Percentiles rank a stretch among this genome's conserved stretches.
Evolutionary conservation across 164 flowering plant species (phyloP).

Genomic region (Vitis rupestris): DNA sequence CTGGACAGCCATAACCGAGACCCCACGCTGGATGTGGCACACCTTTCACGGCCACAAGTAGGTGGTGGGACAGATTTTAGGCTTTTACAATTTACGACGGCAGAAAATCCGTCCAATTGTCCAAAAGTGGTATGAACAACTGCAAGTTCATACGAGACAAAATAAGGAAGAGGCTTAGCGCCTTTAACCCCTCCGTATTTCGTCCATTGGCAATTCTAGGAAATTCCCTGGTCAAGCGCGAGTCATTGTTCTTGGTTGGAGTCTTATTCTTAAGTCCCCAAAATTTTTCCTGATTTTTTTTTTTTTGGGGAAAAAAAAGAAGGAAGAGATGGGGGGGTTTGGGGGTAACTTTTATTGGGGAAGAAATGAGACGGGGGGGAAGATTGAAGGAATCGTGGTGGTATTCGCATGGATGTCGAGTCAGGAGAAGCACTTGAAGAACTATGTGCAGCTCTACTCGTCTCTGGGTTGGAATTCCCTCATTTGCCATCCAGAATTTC

Average conservation of each 20-base stretch:
- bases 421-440: slow-evolving; percentile 68
- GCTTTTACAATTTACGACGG: neutral
- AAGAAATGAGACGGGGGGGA: slow-evolving; percentile 42
- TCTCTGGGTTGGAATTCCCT: slow-evolving; percentile 91
- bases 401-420: slow-evolving; percentile 95
- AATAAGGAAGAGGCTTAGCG: no score
- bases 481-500: slow-evolving; percentile 81
- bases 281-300: neutral
- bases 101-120: no score
- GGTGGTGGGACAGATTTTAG: neutral
- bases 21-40: neutral
- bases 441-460: slow-evolving; percentile 67
- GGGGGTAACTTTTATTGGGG: slow-evolving; percentile 94
- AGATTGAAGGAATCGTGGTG: slow-evolving; percentile 71
- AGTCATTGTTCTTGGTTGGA: no score
- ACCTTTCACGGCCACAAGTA: neutral
- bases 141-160: no score
- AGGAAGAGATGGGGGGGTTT: slow-evolving; percentile 73
- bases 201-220: no score
- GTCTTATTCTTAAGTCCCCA: no score
- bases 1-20: neutral
- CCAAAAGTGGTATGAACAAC: no score
- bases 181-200: no score
- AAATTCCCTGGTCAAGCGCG: no score
- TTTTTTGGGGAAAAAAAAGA: neutral